Evolutionary conservation across 106 monocot species (phyloP), one percentile per base, ranked within the genome.

Genomic region (Acorus calamus): DNA sequence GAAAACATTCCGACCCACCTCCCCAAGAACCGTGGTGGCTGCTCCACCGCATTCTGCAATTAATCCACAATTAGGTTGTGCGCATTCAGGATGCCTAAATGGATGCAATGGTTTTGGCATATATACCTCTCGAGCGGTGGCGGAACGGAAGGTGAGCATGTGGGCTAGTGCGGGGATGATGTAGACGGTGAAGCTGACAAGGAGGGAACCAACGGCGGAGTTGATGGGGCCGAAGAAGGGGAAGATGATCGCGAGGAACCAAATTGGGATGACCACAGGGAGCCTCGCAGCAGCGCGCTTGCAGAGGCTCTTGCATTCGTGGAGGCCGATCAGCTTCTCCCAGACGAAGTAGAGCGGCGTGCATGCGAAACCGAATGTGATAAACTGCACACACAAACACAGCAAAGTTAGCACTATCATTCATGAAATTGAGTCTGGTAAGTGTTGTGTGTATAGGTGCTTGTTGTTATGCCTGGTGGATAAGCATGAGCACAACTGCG

Each of bases 211-310:
- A 41, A 94, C 94, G 14, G 89, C 78, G 52, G 94, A 94, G 71
- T 94, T 94, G 66, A 94, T 94, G 59, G 94, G 94, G 0, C 94
- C 94, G 71, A 94, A 94, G 78, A 94, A 94, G 4, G 94, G 94
- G 73, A 94, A 94, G n/a, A 94, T 87, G 69, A 94, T 89, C 46
- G 94, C 94, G 43, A 94, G 71, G 66, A 94, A 94, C 94, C 94
- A 94, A 41, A 94, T 89, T 42, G 94, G 94, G 3, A 94, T 48
- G 7, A 94, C 94, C 10, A 94, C 94, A 6, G 94, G 94, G 11
- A 94, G 79, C 41, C 94, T 68, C 6, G 89, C 94, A 4, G 86
- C 94, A 3, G 94, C 94, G 10, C 94, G 78, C 75, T 82, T 89
- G 74, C 83, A 89, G n/a, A 94, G 46, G 78, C 86, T 86, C 46